Evolutionary conservation across 768 basidiomycete genomes (phyloP).

Genomic region (Tricholoma saponaceum): DNA sequence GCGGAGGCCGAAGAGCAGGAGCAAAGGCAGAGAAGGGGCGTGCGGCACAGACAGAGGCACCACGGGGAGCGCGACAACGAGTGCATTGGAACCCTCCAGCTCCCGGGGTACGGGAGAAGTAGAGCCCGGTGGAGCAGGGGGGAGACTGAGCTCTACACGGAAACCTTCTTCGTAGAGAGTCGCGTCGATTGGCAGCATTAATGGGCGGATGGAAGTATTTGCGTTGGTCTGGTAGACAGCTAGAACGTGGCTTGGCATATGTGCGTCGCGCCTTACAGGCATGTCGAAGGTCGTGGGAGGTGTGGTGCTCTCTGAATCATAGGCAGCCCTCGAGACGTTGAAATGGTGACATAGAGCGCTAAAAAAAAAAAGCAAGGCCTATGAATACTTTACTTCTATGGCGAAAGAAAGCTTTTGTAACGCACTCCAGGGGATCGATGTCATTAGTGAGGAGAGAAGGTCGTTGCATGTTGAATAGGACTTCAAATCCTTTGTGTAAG

Average conservation of each 20-base stretch:
- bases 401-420: background rate
- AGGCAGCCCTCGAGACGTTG: conserved; percentile 27
- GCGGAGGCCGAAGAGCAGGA: conserved; percentile 55
- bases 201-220: conserved; percentile 24
- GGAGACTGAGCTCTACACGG: conserved; percentile 30
- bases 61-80: conserved; percentile 48
- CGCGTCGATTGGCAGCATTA: conserved; percentile 51
- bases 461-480: conserved; percentile 21
- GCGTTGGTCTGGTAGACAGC: conserved; percentile 35
- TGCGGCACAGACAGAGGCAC: conserved; percentile 49
- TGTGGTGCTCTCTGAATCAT: conserved; percentile 9
- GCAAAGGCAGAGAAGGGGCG: conserved; percentile 46
- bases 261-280: conserved; percentile 39
- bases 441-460: conserved; percentile 28
- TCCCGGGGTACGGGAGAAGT: conserved; percentile 27
- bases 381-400: background rate
- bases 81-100: conserved; percentile 16
- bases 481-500: background rate
- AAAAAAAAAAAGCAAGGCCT: conserved; percentile 1
- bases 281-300: conserved; percentile 46
- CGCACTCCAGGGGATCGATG: conserved; percentile 31
- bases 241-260: conserved; percentile 55
- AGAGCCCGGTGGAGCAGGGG: conserved; percentile 28
- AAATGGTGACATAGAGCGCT: conserved; percentile 45
- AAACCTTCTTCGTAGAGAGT: conserved; percentile 40